phyloP scores from a whole-genome alignment of 2,329 filamentous ascomycete species.

The Hypocrella siamensis region DNA sequence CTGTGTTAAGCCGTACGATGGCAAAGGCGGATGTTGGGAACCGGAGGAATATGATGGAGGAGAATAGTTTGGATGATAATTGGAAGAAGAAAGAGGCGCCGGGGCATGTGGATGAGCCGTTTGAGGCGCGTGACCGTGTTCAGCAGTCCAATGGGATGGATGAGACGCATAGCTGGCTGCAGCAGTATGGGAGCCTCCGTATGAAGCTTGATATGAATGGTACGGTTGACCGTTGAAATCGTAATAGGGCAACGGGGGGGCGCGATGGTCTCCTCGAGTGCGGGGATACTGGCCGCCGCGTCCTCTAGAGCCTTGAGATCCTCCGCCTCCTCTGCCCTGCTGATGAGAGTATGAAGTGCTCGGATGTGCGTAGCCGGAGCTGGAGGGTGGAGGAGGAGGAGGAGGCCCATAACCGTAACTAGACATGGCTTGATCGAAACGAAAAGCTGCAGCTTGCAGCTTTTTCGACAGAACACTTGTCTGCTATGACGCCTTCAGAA shows the following conservation, averaged over 20 bases:
- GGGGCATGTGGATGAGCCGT: constrained; percentile 29
- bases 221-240: constrained; percentile 26
- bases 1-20: constrained; percentile 25
- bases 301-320: constrained; percentile 18
- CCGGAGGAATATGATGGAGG: constrained; percentile 32
- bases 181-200: constrained; percentile 18
- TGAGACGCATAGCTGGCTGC: constrained; percentile 21
- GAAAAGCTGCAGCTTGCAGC: constrained; percentile 3
- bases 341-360: constrained; percentile 21
- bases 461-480: constrained; percentile 8
- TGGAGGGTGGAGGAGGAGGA: constrained; percentile 25
- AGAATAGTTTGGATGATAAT: constrained; percentile 44
- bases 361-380: constrained; percentile 23
- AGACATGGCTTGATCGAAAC: constrained; percentile 21
- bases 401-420: constrained; percentile 35
- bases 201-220: constrained; percentile 13
- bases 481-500: constrained; percentile 1
- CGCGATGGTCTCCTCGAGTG: constrained; percentile 25
- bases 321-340: constrained; percentile 24
- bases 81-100: constrained; percentile 32
- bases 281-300: constrained; percentile 23
- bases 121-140: constrained; percentile 20
- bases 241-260: constrained; percentile 22
- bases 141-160: constrained; percentile 25
- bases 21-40: constrained; percentile 26